Percentiles rank a stretch among this genome's conserved stretches.
Conservation (phyloP, 345 rosid genomes). For the Populus deltoides region DNA sequence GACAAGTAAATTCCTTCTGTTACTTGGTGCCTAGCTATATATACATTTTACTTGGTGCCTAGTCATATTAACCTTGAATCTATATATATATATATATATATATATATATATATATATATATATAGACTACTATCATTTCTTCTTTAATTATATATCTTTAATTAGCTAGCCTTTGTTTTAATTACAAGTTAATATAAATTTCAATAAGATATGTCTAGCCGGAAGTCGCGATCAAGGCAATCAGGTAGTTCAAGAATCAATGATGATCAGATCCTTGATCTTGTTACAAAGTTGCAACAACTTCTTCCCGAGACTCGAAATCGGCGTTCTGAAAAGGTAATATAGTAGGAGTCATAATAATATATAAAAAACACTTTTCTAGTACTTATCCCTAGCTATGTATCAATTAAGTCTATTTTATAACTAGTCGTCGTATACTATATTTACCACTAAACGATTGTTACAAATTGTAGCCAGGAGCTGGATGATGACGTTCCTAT, state of each 20-base stretch:
- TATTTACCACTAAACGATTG: neutral
- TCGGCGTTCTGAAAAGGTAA: slow-evolving; percentile 67
- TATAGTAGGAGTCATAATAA: neutral
- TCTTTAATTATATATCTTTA: neutral
- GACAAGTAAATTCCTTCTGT: neutral
- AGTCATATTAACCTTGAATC: neutral
- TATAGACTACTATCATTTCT: neutral
- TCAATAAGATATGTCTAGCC: slow-evolving; percentile 55
- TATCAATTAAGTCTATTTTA: too few relatives aligned
- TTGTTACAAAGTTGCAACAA: slow-evolving; percentile 76
- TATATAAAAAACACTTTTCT: neutral
- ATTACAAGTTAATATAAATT: neutral
- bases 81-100: slow-evolving; percentile 3
- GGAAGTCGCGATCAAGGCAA: slow-evolving; percentile 76
- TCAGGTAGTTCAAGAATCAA: slow-evolving; percentile 66
- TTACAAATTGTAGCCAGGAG: neutral
- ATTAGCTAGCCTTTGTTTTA: neutral
- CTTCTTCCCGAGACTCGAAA: slow-evolving; percentile 79
- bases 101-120: neutral
- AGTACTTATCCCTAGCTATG: neutral
- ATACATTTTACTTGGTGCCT: neutral
- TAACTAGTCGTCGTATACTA: neutral
- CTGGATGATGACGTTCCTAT: neutral
- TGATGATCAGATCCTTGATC: slow-evolving; percentile 91
- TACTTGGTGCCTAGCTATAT: neutral